Evolutionary conservation across 208 protist species (phyloP).

Genomic region (Leishmania mexicana): DNA sequence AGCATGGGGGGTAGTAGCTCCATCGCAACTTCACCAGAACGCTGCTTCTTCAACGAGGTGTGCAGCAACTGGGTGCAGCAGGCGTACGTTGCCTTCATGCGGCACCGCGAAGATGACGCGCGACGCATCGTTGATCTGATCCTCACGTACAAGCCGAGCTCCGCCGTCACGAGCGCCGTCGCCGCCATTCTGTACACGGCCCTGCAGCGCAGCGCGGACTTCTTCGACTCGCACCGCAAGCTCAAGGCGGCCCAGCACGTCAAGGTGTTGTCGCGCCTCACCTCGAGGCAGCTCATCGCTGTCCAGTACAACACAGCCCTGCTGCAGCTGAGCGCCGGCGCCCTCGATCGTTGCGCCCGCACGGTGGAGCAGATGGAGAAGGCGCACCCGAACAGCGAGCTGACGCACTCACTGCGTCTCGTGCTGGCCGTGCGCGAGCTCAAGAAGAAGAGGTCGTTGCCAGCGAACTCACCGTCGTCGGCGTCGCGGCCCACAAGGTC

Average conservation of each 20-base stretch:
- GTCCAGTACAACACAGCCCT: conserved; percentile 90
- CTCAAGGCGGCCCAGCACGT: conserved; percentile 68
- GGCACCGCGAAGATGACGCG: conserved; percentile 55
- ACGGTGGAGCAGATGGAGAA: conserved; percentile 71
- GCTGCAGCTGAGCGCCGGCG: conserved; percentile 67
- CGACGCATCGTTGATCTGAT: conserved; percentile 51
- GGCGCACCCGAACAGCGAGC: conserved; percentile 58
- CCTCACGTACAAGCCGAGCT: conserved; percentile 56
- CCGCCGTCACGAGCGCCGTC: conserved; percentile 62
- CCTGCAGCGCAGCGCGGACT: conserved; percentile 53
- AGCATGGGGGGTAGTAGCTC: neutral
- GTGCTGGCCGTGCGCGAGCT: conserved; percentile 61
- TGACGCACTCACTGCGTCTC: conserved; percentile 72
- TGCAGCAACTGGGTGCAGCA: conserved; percentile 82
- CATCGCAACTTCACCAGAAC: conserved; percentile 38
- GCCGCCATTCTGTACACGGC: conserved; percentile 77
- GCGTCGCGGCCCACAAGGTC: neutral
- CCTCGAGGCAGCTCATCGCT: conserved; percentile 60
- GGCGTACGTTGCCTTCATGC: conserved; percentile 65
- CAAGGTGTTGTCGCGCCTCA: conserved; percentile 59
- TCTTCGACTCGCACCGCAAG: conserved; percentile 75
- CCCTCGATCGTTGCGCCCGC: conserved; percentile 53
- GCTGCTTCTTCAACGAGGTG: conserved; percentile 81
- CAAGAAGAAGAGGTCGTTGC: conserved; percentile 49
- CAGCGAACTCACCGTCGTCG: conserved; percentile 4